Evolutionary conservation across 352 stramenopile species (phyloP).

Genomic region (Phytopythium cucurbitacearum): DNA sequence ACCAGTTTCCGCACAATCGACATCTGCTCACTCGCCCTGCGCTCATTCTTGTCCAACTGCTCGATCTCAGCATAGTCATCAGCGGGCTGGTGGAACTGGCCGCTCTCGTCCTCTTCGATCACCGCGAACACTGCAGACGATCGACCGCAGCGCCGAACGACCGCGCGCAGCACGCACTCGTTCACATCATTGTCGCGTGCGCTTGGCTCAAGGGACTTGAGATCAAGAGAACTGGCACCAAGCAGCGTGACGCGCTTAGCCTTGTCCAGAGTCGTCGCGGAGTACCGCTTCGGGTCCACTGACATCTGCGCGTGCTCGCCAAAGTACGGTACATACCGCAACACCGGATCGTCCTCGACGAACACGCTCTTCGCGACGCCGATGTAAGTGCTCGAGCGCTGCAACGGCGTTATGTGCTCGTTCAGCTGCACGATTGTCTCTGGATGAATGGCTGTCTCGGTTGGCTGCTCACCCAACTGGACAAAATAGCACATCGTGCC

Average conservation of each 20-base stretch:
- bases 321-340: constrained; percentile 89
- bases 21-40: too few relatives aligned
- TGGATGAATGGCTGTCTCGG: constrained; percentile 24
- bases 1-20: too few relatives aligned
- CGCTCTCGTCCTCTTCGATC: neutral
- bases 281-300: constrained; percentile 60
- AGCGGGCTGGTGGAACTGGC: neutral
- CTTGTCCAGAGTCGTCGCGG: constrained; percentile 58
- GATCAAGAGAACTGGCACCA: constrained; percentile 16
- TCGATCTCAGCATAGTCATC: neutral
- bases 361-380: constrained; percentile 68
- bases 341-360: constrained; percentile 77
- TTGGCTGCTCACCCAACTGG: constrained; percentile 7
- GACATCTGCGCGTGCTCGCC: constrained; percentile 58
- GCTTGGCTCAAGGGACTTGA: constrained; percentile 30
- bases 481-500: constrained; percentile 37
- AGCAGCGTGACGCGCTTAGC: constrained; percentile 34
- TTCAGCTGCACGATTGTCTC: constrained; percentile 53
- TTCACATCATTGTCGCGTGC: constrained; percentile 52
- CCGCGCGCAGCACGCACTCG: constrained; percentile 53
- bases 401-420: constrained; percentile 37
- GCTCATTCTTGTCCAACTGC: too few relatives aligned
- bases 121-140: constrained; percentile 28
- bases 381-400: constrained; percentile 60
- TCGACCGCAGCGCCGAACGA: constrained; percentile 41